Evolutionary conservation across 2,329 filamentous ascomycete genomes (phyloP).

Genomic region (Clonostachys rosea): DNA sequence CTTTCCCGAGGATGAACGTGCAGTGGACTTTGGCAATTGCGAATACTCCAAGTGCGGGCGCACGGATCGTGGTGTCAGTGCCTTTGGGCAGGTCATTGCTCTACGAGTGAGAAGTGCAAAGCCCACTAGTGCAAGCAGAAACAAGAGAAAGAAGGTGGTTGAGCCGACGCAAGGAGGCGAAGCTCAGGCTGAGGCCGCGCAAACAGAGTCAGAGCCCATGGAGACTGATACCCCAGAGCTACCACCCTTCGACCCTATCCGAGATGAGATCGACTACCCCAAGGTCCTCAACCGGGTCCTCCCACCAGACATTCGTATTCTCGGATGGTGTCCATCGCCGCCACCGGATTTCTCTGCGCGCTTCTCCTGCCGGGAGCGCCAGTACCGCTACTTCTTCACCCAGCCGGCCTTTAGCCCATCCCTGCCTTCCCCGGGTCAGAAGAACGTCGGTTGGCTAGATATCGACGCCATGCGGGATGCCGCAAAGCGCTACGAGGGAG

Average conservation of each 20-base stretch:
- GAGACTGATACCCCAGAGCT: slow-evolving; percentile 8
- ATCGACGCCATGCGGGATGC: slow-evolving; percentile 82
- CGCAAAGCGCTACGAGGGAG: slow-evolving; percentile 73
- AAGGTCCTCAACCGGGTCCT: slow-evolving; percentile 81
- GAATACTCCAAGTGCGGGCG: slow-evolving; percentile 95
- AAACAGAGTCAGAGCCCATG: not conserved
- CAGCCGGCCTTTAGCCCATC: slow-evolving; percentile 70
- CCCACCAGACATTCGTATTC: slow-evolving; percentile 80
- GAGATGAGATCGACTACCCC: slow-evolving; percentile 80
- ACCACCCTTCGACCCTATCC: slow-evolving; percentile 56
- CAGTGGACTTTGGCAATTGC: slow-evolving; percentile 75
- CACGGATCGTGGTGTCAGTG: slow-evolving; percentile 90
- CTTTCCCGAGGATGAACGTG: slow-evolving; percentile 57
- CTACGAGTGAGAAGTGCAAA: slow-evolving; percentile 76
- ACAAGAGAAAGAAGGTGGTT: slow-evolving; percentile 9
- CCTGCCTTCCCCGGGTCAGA: slow-evolving; percentile 14
- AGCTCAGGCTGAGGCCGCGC: slow-evolving; percentile 2
- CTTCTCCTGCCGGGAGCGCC: slow-evolving; percentile 86
- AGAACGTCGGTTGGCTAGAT: slow-evolving; percentile 71
- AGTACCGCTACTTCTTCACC: slow-evolving; percentile 97
- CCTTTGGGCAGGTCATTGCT: slow-evolving; percentile 92
- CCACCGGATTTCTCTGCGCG: slow-evolving; percentile 81
- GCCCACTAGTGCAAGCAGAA: slow-evolving; percentile 41
- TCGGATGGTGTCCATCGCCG: slow-evolving; percentile 88
- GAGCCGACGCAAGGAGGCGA: slow-evolving; percentile 6